Percentiles rank a stretch among this genome's conserved stretches.
Conservation (phyloP, 331 rosid genomes). For the Cydonia oblonga region DNA sequence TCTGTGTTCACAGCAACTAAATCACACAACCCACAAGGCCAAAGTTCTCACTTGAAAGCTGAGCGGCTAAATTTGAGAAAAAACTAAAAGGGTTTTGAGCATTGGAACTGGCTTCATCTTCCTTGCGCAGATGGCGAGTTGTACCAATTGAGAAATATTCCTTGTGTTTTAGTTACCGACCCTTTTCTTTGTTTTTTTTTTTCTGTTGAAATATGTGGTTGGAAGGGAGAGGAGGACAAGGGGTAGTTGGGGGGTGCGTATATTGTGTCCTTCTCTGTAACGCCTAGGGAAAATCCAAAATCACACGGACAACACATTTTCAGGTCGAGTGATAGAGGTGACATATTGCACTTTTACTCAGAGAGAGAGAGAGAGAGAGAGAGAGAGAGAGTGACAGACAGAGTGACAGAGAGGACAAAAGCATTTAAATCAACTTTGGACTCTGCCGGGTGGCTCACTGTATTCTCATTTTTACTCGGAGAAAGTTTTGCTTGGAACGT, state of each 20-base stretch:
- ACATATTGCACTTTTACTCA: background rate
- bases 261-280: background rate
- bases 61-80: background rate
- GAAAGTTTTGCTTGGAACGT: too few species aligned
- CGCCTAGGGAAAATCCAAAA: too few species aligned
- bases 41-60: background rate
- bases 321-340: background rate
- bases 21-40: background rate
- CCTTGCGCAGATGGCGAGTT: background rate
- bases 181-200: background rate
- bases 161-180: background rate
- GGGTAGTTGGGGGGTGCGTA: conserved; percentile 6
- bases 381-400: too few species aligned
- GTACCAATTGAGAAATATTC: background rate
- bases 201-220: conserved; percentile 2
- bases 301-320: too few species aligned
- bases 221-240: background rate
- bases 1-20: background rate
- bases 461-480: too few species aligned
- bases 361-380: too few species aligned
- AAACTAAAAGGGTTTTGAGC: background rate
- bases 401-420: background rate
- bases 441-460: background rate
- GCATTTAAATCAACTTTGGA: background rate
- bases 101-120: background rate